Percentiles rank a stretch among this genome's conserved stretches.
These are phyloP conservation scores for Yamadazyma takamatsuzukensis DNA, from an alignment of 805 yeast species.

Conservation along the genomic window DNA sequence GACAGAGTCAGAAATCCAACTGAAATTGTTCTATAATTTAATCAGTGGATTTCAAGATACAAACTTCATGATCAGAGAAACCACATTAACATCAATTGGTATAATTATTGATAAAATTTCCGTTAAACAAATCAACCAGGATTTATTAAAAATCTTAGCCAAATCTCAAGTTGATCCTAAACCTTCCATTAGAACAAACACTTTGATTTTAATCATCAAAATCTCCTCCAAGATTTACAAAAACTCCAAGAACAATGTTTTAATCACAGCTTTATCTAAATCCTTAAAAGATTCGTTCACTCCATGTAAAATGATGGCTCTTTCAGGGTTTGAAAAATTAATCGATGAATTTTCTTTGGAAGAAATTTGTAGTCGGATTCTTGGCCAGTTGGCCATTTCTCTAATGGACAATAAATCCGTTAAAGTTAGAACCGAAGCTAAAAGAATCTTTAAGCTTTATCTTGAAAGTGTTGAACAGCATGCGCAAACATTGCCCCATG, in stretches of 20 bases:
- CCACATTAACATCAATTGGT: slow-evolving; percentile 66
- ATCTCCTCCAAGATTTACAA: slow-evolving; percentile 58
- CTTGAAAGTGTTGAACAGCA: slow-evolving; percentile 36
- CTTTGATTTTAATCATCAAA: slow-evolving; percentile 64
- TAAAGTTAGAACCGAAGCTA: slow-evolving; percentile 71
- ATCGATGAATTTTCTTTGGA: slow-evolving; percentile 66
- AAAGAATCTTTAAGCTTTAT: slow-evolving; percentile 60
- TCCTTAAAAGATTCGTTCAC: slow-evolving; percentile 76
- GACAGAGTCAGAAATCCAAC: slow-evolving; percentile 60
- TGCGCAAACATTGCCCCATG: slow-evolving; percentile 30
- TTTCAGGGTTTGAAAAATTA: slow-evolving; percentile 66
- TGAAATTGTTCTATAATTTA: slow-evolving; percentile 62
- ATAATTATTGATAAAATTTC: slow-evolving; percentile 62
- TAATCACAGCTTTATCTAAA: slow-evolving; percentile 83
- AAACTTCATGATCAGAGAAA: slow-evolving; percentile 74
- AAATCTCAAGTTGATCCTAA: slow-evolving; percentile 74
- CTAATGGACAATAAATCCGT: slow-evolving; percentile 66
- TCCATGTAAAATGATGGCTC: slow-evolving; percentile 71
- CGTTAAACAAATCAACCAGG: slow-evolving; percentile 82
- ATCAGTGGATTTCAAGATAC: slow-evolving; percentile 85
- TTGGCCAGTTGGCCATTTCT: slow-evolving; percentile 83
- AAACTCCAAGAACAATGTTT: slow-evolving; percentile 61
- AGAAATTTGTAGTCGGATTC: slow-evolving; percentile 72
- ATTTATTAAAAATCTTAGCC: slow-evolving; percentile 74
- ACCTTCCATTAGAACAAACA: slow-evolving; percentile 74